phyloP scores from a whole-genome alignment of 2,329 filamentous ascomycete genomes.

The Plenodomus lindquistii region DNA sequence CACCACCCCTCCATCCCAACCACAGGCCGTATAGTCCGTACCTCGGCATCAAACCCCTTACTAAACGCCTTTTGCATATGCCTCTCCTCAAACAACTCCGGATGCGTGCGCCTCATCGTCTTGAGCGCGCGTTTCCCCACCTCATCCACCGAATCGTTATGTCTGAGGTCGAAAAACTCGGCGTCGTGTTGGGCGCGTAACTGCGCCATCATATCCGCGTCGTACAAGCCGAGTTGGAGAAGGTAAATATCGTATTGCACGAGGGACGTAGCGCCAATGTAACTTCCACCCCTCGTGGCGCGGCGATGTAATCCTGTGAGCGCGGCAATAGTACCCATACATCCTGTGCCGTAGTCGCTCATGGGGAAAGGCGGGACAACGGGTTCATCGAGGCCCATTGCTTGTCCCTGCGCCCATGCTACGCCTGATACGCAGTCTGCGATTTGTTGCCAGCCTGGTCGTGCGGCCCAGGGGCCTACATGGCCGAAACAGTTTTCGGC shows the following conservation, averaged over 20 bases:
- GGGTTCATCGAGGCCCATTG: constrained; percentile 65
- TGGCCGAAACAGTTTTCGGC: constrained; percentile 74
- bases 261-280: constrained; percentile 66
- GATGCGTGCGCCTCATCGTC: constrained; percentile 57
- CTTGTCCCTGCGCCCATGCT: constrained; percentile 64
- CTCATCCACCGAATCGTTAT: constrained; percentile 67
- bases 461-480: constrained; percentile 63
- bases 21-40: constrained; percentile 55
- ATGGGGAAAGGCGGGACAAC: constrained; percentile 67
- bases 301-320: constrained; percentile 66
- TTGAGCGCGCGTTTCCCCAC: constrained; percentile 64
- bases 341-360: constrained; percentile 70
- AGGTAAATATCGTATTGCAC: constrained; percentile 71
- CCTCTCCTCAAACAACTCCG: constrained; percentile 57
- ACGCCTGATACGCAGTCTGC: constrained; percentile 67
- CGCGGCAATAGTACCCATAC: constrained; percentile 70
- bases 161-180: constrained; percentile 61
- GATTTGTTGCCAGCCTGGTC: constrained; percentile 74
- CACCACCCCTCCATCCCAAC: constrained; percentile 53
- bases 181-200: constrained; percentile 55
- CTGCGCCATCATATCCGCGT: constrained; percentile 56
- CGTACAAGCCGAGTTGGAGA: constrained; percentile 63
- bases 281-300: constrained; percentile 66
- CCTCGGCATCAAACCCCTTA: constrained; percentile 46
- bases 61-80: constrained; percentile 57